Evolutionary conservation across 2,329 filamentous ascomycete genomes (phyloP), one percentile per base, ranked within the genome.

Genomic region (Fusarium nodosum): DNA sequence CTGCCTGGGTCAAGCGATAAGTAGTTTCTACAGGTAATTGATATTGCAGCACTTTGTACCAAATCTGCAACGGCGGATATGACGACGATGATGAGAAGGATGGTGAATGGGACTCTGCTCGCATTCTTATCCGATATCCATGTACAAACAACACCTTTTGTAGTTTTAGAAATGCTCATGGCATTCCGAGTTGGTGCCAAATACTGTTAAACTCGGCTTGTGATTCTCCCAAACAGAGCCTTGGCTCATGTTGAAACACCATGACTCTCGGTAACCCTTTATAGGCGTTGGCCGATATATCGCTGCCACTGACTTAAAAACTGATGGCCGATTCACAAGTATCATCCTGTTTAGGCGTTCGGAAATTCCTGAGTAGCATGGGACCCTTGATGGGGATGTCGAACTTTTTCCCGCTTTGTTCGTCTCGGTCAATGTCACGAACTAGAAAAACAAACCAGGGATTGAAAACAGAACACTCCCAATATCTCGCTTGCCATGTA

Each of bases 1-100:
- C 95, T 64, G 88, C 96, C 75, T 99, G 97, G 96, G 94, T 98
- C 86, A 98, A 97, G 89, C 83, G 87, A 83, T 89, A 85, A 77
- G 55, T 51, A 54, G 44, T 47, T 47, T 68, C 52, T 51, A 33
- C 59, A 53, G 42, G 50, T 34, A 55, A 44, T 50, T 64, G 46
- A 41, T 50, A 59, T 64, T 66, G 44, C 64, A 44, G 54, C 41
- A 55, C 52, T 65, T 60, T 61, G 56, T 54, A 50, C 65, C 53
- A 64, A 68, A 64, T 56, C 60, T 52, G 56, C 50, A 34, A 56
- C 53, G 47, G 51, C 59, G 64, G 58, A 56, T 61, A 68, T 57
- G 64, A 56, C 61, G 64, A 68, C 55, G 63, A 57, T 64, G 60
- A 56, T 70, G 61, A 72, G 64, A 68, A 60, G 59, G 54, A 55